Evolutionary conservation across 768 basidiomycete genomes (phyloP).

Genomic region (Serendipita sp.): DNA sequence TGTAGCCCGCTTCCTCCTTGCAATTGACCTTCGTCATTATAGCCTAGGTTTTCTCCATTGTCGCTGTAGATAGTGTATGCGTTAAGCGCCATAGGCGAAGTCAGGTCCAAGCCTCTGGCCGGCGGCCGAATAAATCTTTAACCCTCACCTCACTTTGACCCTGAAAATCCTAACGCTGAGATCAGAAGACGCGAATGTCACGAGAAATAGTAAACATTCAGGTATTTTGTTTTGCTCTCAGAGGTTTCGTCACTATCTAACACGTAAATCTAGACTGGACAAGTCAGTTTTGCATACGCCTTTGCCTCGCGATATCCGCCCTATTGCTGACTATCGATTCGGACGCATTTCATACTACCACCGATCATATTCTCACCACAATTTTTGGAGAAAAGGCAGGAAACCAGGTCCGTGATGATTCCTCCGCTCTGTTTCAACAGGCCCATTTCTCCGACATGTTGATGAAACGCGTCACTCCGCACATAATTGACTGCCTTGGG

Average conservation of each 20-base stretch:
- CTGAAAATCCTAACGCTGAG: not conserved
- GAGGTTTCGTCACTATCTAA: not conserved
- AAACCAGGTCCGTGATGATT: slow-evolving; percentile 34
- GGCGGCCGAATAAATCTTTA: not conserved
- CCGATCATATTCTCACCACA: not conserved
- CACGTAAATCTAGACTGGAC: not conserved
- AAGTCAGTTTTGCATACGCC: not conserved
- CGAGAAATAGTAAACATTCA: slow-evolving; percentile 77
- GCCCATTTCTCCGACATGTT: not conserved
- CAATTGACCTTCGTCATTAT: not conserved
- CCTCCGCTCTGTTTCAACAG: not conserved
- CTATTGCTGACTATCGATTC: not conserved
- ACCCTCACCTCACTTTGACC: not conserved
- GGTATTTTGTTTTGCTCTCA: slow-evolving; percentile 22
- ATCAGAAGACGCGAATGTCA: slow-evolving; percentile 8
- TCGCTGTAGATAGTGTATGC: not conserved
- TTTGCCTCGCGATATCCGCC: slow-evolving; percentile 6
- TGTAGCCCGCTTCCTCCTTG: not conserved
- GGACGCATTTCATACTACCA: slow-evolving; percentile 8
- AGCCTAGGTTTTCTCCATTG: not conserved
- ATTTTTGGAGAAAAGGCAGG: slow-evolving; percentile 31
- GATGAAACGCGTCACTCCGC: no score
- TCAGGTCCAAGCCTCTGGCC: not conserved
- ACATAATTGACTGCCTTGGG: no score
- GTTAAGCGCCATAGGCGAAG: not conserved